Conservation (phyloP, 352 stramenopile species). For the Phytophthora tentaculata region DNA sequence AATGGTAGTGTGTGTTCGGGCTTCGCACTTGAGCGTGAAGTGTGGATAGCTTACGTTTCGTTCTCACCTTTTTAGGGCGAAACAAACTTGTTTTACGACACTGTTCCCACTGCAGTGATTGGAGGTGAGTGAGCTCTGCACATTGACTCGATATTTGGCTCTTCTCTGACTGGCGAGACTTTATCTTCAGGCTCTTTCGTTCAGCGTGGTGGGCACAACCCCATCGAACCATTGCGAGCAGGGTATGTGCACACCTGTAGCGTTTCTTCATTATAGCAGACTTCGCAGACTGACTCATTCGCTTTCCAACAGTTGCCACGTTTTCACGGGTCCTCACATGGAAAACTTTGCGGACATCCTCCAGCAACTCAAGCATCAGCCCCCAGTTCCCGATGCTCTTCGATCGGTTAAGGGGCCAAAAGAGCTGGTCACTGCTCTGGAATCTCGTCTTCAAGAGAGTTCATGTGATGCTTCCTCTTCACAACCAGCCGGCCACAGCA, state of each 20-base stretch:
- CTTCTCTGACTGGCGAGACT: not conserved
- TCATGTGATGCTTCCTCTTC: not conserved
- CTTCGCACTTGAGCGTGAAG: not conserved
- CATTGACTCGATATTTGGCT: not conserved
- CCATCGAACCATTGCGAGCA: constrained; percentile 72
- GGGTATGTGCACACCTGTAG: constrained; percentile 36
- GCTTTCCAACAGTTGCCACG: constrained; percentile 52
- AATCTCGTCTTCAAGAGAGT: constrained; percentile 7
- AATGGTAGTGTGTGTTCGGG: constrained; percentile 42
- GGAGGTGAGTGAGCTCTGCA: constrained; percentile 42
- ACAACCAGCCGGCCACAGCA: constrained; percentile 2
- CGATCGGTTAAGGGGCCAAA: constrained; percentile 8
- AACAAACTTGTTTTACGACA: constrained; percentile 59
- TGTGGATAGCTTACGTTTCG: not conserved
- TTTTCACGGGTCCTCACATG: constrained; percentile 73
- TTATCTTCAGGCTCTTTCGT: constrained; percentile 58
- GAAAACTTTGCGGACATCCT: constrained; percentile 75
- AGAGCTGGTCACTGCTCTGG: constrained; percentile 34
- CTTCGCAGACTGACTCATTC: constrained; percentile 2
- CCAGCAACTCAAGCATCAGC: constrained; percentile 28
- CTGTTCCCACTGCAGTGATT: constrained; percentile 61
- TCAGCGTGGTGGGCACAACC: constrained; percentile 71
- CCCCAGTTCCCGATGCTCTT: constrained; percentile 20
- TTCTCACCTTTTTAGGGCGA: constrained; percentile 49
- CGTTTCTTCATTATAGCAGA: not conserved